A percentile compares a stretch with the other conserved stretches of the same genome.
Evolutionary conservation across 2,329 filamentous ascomycete genomes (phyloP).

Genomic region (Fusarium floridanum): DNA sequence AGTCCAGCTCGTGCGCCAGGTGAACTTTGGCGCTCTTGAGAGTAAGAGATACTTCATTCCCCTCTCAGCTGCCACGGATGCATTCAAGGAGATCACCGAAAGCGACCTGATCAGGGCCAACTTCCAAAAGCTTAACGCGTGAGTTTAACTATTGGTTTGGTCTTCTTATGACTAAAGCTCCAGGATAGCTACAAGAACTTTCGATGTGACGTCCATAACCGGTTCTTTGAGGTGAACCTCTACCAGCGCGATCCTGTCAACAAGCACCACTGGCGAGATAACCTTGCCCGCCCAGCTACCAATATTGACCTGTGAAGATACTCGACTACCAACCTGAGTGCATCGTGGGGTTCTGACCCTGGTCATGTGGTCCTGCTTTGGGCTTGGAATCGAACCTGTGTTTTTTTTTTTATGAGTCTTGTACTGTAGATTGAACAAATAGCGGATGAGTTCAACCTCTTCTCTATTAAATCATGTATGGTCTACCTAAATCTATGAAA

Average conservation of each 20-base stretch:
- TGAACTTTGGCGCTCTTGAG: conserved; percentile 25
- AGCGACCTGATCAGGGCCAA: conserved; percentile 15
- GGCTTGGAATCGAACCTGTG: too few relatives aligned
- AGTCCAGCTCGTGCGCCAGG: conserved; percentile 24
- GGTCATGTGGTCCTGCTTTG: too few relatives aligned
- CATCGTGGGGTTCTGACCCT: too few relatives aligned
- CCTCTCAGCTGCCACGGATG: background rate
- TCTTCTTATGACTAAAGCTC: too few relatives aligned
- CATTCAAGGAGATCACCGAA: conserved; percentile 11
- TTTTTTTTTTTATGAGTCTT: too few relatives aligned
- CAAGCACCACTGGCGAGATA: conserved; percentile 25
- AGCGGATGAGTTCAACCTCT: too few relatives aligned
- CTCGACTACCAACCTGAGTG: too few relatives aligned
- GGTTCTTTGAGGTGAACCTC: conserved; percentile 32
- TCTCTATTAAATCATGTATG: too few relatives aligned
- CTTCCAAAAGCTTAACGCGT: conserved; percentile 26
- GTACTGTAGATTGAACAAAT: too few relatives aligned
- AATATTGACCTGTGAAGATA: conserved; percentile 16
- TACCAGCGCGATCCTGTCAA: conserved; percentile 27
- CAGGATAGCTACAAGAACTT: conserved; percentile 24
- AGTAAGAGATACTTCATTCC: conserved; percentile 23
- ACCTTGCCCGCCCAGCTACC: conserved; percentile 15
- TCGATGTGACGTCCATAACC: conserved; percentile 13
- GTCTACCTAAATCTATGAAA: too few relatives aligned
- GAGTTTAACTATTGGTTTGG: too few relatives aligned